Evolutionary conservation across 352 stramenopile species (phyloP), one percentile per base, ranked within the genome.

Genomic region (Phytophthora cryptogea): DNA sequence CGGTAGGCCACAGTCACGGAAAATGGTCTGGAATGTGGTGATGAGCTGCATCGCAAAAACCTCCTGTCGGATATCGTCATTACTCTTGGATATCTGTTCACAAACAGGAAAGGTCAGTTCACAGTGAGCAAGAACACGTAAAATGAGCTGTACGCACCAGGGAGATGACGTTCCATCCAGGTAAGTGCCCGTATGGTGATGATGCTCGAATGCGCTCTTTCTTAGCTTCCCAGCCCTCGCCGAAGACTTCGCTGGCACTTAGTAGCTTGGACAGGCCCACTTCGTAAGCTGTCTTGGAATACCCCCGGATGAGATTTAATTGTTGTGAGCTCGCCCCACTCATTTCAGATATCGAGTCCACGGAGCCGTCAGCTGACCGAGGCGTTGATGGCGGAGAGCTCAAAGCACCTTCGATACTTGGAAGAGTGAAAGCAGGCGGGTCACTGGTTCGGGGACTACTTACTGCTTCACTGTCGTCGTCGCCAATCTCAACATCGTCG

Each of bases 11-110:
- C 82, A 88, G 53, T 89, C 89, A 41, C 83, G 59, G 63, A 98
- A 98, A 56, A 97, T 97, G 56, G 94, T 86, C 30, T 92, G 78
- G 60, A 96, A 98, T 31, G 97, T 86, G 17, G 86, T 80, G 62
- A 99, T 98, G 0, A 99, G 73, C 65, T 98, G 94, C 83, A 98
- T 95, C 3, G 94, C 89, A 72, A 98, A 98, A 10, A 97, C 89
- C 65, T 99, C 96, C 66, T 99, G 96, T 13, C 96, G 78, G 49
- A 98, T 82, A 60, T 98, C 95, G 67, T 99, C 96, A 67, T 98
- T 98, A 28, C 88, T 97, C 70, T 99, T 99, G 7, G 98, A 92
- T 69, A 99, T 98, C 63, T 88, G 35, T 36, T 13, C 27, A 47
- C n/a, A 62, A 42, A 39, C 8, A 53, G 5, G 14, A 52, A 62